Base-by-base conservation (phyloP, 176 grass and related monocot genomes). In the Lolium multiflorum region DNA sequence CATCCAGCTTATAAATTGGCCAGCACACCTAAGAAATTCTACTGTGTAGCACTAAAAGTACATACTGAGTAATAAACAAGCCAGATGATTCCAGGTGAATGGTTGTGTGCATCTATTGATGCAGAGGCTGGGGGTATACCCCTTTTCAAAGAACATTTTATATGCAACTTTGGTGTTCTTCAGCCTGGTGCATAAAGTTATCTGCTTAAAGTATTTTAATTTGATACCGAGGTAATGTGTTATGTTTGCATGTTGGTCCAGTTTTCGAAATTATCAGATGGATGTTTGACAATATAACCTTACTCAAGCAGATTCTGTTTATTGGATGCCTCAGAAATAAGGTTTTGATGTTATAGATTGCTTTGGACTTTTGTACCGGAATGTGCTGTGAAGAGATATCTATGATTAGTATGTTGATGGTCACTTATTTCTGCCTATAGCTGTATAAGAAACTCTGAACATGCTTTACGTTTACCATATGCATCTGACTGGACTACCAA, bases 301-400 rank as follows among this genome's bases (percentile, higher is more conserved):
- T 52, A 22, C n/a, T 6, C 15, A 4, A 83, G 39, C 10, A 44
- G 4, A 46, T 12, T 17, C 35, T 76, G 49, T 60, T 83, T 39
- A 57, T 11, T 48, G 41, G 24, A 47, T 59, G 49, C 52, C 13
- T 61, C 39, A 66, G 48, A 66, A 69, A 61, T 70, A 39, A 41
- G 26, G 20, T 51, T 82, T 37, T 82, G 51, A 18, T 83, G 54
- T 6, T 43, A 71, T 43, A 55, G 15, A 28, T 82, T 59, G 35
- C 22, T 73, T 39, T 43, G 15, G 35, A 52, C 9, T 37, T 28
- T 12, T 77, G 15, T 81, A 17, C 61, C 21, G n/a, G 21, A 9
- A 44, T 69, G 44, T 46, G 47, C 47, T 82, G 16, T 2, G 16
- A 35, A 59, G 31, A 77, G 37, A 57, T 68, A 57, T 77, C n/a